Evolutionary conservation across 1,284 basidiomycete species (phyloP).

Genomic region (Sparassis latifolia): DNA sequence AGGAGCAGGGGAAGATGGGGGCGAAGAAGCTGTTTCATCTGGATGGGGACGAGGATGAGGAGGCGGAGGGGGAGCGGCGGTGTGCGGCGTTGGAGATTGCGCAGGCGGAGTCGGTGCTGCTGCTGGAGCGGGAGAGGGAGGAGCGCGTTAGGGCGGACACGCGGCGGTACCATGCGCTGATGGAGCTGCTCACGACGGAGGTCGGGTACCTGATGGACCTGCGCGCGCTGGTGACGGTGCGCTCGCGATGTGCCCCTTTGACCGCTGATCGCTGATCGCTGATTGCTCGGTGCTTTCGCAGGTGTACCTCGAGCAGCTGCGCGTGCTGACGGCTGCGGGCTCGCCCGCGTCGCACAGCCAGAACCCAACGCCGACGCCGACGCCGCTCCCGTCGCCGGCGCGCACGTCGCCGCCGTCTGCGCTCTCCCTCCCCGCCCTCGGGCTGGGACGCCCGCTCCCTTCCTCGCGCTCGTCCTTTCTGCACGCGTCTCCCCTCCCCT

Average conservation of each 20-base stretch:
- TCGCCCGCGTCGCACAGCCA: constrained; percentile 8
- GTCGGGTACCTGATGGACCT: constrained; percentile 75
- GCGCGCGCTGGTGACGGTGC: constrained; percentile 66
- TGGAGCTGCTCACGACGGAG: constrained; percentile 82
- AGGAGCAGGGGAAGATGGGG: not conserved
- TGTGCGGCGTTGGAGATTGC: not conserved
- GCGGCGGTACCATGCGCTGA: constrained; percentile 56
- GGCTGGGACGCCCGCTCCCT: constrained; percentile 15
- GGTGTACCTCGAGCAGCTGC: constrained; percentile 30
- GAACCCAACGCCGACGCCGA: not conserved
- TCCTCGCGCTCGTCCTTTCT: constrained; percentile 16
- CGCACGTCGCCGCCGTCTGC: constrained; percentile 18
- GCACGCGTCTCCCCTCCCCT: constrained; percentile 9
- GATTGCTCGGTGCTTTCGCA: constrained; percentile 4
- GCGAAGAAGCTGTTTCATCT: constrained; percentile 19
- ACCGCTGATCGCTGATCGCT: not conserved
- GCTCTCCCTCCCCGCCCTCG: constrained; percentile 19
- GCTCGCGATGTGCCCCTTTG: constrained; percentile 13
- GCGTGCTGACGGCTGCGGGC: constrained; percentile 15
- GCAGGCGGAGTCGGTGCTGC: not conserved
- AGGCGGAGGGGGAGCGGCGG: constrained; percentile 8
- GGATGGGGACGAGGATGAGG: constrained; percentile 15
- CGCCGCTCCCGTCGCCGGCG: constrained; percentile 9
- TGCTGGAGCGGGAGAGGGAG: constrained; percentile 11
- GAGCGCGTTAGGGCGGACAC: constrained; percentile 8